Percentiles rank a stretch among this genome's conserved stretches.
Conservation (phyloP, 1,139 yeast genomes). For the Saccharomyces pastorianus region DNA sequence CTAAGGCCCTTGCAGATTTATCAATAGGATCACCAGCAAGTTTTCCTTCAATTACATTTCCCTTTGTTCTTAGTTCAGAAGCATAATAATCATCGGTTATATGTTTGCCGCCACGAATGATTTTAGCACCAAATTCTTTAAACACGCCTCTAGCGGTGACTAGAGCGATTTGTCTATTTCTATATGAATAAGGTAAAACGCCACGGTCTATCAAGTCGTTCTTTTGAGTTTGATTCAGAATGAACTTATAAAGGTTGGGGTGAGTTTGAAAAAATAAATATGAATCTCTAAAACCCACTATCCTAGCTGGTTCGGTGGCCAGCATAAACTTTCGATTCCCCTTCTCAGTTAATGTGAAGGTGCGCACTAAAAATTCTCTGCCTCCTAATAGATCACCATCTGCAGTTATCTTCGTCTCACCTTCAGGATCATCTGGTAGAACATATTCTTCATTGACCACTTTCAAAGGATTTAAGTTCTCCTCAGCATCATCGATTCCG, state of each 20-base stretch:
- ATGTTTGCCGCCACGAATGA: constrained; percentile 71
- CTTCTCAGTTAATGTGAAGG: constrained; percentile 68
- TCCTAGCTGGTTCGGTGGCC: constrained; percentile 91
- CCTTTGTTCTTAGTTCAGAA: constrained; percentile 57
- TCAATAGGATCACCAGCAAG: constrained; percentile 50
- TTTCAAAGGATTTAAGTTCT: constrained; percentile 41
- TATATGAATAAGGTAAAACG: constrained; percentile 80
- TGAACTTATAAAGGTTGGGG: constrained; percentile 56
- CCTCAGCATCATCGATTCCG: constrained; percentile 29
- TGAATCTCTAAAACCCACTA: constrained; percentile 91
- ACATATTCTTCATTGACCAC: constrained; percentile 74
- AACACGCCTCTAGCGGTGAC: constrained; percentile 87
- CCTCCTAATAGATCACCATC: constrained; percentile 66
- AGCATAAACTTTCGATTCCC: constrained; percentile 78
- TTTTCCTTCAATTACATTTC: constrained; percentile 64
- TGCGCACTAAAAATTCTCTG: constrained; percentile 71
- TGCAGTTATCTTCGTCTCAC: constrained; percentile 63
- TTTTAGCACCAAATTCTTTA: constrained; percentile 86
- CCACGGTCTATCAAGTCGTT: constrained; percentile 75
- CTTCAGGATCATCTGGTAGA: constrained; percentile 73
- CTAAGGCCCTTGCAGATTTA: constrained; percentile 12
- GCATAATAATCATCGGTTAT: constrained; percentile 89
- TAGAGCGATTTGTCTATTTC: constrained; percentile 80
- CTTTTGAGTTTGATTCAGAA: constrained; percentile 71
- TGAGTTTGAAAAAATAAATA: constrained; percentile 86